These are phyloP conservation scores for Pseudocercospora macadamiae DNA, from an alignment of 2,329 filamentous ascomycete genomes.

Conservation along the genomic window DNA sequence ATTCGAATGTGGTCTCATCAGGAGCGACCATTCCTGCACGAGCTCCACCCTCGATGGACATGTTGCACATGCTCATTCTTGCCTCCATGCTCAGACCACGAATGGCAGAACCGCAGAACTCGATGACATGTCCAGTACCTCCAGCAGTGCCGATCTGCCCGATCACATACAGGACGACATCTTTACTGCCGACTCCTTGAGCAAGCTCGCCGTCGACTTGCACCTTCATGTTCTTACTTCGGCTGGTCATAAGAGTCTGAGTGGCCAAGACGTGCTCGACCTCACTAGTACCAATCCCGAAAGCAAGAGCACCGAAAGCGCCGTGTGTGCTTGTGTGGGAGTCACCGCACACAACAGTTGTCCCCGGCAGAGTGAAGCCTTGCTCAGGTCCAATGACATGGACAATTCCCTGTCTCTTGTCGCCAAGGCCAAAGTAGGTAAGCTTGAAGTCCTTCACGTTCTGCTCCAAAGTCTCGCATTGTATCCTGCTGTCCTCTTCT, in stretches of 20 bases:
- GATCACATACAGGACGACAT: constrained; percentile 90
- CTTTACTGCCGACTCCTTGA: constrained; percentile 93
- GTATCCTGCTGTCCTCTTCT: constrained; percentile 87
- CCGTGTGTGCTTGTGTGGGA: constrained; percentile 98
- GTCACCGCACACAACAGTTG: constrained; percentile 96
- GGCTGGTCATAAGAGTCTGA: constrained; percentile 89
- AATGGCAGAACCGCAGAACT: constrained; percentile 96
- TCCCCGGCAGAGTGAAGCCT: constrained; percentile 95
- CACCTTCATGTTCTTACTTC: constrained; percentile 98
- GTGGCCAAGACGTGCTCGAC: constrained; percentile 98
- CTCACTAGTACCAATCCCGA: constrained; percentile 97
- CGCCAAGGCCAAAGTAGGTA: constrained; percentile 94
- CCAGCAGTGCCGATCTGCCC: constrained; percentile 93
- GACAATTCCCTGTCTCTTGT: constrained; percentile 97
- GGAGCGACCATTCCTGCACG: constrained; percentile 96
- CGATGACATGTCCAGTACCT: constrained; percentile 91
- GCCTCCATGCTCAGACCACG: constrained; percentile 90
- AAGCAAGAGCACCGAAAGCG: constrained; percentile 90
- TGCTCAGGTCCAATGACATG: constrained; percentile 98
- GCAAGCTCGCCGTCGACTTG: constrained; percentile 89
- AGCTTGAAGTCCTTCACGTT: constrained; percentile 96
- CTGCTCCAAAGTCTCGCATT: constrained; percentile 94
- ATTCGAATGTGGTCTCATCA: constrained; percentile 91
- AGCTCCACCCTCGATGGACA: constrained; percentile 96
- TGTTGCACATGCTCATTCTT: constrained; percentile 99